Percentiles rank a stretch among this genome's conserved stretches.
phyloP scores from a whole-genome alignment of 768 basidiomycete genomes.

The Russula sp. region DNA sequence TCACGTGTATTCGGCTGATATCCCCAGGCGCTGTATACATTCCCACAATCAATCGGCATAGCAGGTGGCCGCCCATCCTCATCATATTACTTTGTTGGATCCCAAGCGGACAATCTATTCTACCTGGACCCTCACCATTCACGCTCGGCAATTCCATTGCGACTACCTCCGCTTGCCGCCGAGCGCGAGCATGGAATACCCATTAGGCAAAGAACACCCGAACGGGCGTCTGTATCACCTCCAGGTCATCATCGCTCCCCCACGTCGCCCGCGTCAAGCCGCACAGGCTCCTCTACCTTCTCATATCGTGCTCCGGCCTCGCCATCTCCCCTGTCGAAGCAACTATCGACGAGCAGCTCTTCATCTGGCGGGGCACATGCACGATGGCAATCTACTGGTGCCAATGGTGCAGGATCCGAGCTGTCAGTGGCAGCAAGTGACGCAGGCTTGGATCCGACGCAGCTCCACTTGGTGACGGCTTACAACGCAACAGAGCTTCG shows the following conservation, averaged over 20 bases:
- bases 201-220: slow-evolving; percentile 19
- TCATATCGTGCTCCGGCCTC: slow-evolving; percentile 56
- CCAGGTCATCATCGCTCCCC: slow-evolving; percentile 25
- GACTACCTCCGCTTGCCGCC: slow-evolving; percentile 39
- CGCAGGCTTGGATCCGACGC: slow-evolving; percentile 36
- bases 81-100: slow-evolving; percentile 95
- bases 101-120: slow-evolving; percentile 82
- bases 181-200: slow-evolving; percentile 11
- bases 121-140: slow-evolving; percentile 80
- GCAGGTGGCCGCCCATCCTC: slow-evolving; percentile 96
- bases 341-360: slow-evolving; percentile 44
- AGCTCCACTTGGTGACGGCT: slow-evolving; percentile 63
- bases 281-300: slow-evolving; percentile 32
- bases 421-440: slow-evolving; percentile 14
- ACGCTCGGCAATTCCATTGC: slow-evolving; percentile 67
- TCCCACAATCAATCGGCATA: slow-evolving; percentile 94
- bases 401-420: slow-evolving; percentile 31
- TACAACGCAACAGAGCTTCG: slow-evolving; percentile 69
- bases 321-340: slow-evolving; percentile 61
- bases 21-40: slow-evolving; percentile 75
- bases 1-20: not conserved
- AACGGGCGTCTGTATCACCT: slow-evolving; percentile 13
- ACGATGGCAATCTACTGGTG: slow-evolving; percentile 32
- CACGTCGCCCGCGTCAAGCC: slow-evolving; percentile 26
- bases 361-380: slow-evolving; percentile 32